phyloP scores from a whole-genome alignment of 2,329 filamentous ascomycete species.

The Berkeleyomyces rouxiae region DNA sequence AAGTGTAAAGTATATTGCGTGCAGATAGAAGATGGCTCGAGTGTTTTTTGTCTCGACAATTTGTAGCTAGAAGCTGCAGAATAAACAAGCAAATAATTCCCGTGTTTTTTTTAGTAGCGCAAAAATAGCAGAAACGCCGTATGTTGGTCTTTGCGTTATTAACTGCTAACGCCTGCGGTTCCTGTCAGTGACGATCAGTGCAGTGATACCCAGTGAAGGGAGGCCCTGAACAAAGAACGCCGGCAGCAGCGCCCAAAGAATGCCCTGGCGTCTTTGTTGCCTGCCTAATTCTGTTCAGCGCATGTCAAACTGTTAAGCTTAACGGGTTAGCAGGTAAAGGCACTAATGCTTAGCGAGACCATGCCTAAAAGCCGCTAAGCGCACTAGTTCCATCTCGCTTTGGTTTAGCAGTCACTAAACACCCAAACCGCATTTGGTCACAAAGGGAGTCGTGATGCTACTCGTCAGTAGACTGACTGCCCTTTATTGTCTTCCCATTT shows the following conservation, averaged over 20 bases:
- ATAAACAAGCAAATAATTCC: not conserved
- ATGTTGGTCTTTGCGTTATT: not conserved
- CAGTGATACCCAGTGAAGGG: too few relatives aligned
- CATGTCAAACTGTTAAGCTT: not conserved
- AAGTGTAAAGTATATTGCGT: not conserved
- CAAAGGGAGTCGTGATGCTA: too few relatives aligned
- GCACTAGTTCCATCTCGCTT: too few relatives aligned
- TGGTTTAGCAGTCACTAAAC: too few relatives aligned
- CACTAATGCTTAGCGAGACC: too few relatives aligned
- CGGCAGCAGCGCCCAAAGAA: not conserved
- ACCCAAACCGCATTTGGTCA: too few relatives aligned
- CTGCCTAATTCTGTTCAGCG: not conserved
- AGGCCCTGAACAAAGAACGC: too few relatives aligned
- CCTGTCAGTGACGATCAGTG: too few relatives aligned
- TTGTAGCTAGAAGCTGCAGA: not conserved
- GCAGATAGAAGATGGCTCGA: not conserved
- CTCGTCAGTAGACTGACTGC: too few relatives aligned
- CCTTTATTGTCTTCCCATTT: too few relatives aligned
- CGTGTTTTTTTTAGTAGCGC: not conserved
- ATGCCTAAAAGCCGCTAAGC: too few relatives aligned
- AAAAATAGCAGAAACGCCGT: not conserved
- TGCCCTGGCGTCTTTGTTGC: not conserved
- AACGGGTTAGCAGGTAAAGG: not conserved
- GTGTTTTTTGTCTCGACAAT: not conserved
- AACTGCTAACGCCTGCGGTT: not conserved